phyloP scores from a whole-genome alignment of 768 basidiomycete species.

The Lactifluus piperatus region DNA sequence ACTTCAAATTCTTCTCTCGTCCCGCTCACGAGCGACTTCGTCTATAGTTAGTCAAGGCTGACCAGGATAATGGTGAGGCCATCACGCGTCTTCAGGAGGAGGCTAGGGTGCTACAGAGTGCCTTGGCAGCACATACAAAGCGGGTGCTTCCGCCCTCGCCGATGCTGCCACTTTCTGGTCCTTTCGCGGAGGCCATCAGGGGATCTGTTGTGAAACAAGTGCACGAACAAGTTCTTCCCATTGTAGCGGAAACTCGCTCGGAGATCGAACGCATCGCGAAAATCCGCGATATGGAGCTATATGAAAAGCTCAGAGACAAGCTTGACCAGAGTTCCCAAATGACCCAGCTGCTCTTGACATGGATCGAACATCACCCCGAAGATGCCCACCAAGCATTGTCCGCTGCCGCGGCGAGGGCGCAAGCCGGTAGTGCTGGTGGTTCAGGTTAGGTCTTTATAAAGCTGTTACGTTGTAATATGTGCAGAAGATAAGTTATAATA shows the following conservation, averaged over 20 bases:
- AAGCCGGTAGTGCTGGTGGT: background rate
- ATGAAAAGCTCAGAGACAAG: constrained; percentile 12
- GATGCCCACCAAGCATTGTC: background rate
- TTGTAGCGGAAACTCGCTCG: background rate
- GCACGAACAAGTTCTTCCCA: constrained; percentile 4
- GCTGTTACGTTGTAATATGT: background rate
- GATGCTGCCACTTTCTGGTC: background rate
- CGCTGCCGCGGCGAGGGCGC: background rate
- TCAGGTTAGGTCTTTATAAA: background rate
- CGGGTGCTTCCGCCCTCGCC: background rate
- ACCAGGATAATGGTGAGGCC: constrained; percentile 6
- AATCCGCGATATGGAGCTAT: constrained; percentile 7
- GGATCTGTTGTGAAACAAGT: background rate
- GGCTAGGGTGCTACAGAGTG: background rate
- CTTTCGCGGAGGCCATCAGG: constrained; percentile 5
- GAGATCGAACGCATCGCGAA: constrained; percentile 2
- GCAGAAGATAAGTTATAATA: too few species aligned
- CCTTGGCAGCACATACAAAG: constrained; percentile 1
- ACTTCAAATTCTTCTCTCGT: too few species aligned
- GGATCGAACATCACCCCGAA: constrained; percentile 10
- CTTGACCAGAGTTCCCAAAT: constrained; percentile 4
- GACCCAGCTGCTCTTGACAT: constrained; percentile 9
- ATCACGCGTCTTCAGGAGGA: constrained; percentile 7
- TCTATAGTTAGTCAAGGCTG: constrained; percentile 12
- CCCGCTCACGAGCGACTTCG: background rate